phyloP scores from a whole-genome alignment of 768 basidiomycete species.

The Calocybe gangraenosa region DNA sequence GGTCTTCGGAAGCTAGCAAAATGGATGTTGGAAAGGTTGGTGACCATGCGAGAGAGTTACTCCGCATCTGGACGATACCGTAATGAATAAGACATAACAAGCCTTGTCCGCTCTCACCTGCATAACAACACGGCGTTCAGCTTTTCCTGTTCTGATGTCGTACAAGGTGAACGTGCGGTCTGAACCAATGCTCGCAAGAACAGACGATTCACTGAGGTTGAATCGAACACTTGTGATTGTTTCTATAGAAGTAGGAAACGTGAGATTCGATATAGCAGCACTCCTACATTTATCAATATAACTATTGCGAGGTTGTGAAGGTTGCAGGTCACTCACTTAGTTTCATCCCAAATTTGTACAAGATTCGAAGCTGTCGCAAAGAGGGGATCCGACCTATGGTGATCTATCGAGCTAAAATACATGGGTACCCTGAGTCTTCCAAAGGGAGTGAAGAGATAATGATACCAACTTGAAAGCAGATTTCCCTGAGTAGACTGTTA shows the following conservation, averaged over 20 bases:
- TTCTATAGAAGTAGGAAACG: constrained; percentile 84
- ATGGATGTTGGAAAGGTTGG: constrained; percentile 91
- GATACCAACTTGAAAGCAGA: constrained; percentile 89
- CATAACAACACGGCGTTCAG: constrained; percentile 89
- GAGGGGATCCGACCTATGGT: constrained; percentile 82
- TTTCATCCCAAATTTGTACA: constrained; percentile 98
- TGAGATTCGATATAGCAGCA: constrained; percentile 80
- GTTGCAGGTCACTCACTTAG: constrained; percentile 53
- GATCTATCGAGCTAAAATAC: constrained; percentile 96
- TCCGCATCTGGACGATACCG: constrained; percentile 59
- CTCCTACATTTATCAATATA: constrained; percentile 46
- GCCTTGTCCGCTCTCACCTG: constrained; percentile 46
- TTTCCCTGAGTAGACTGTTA: constrained; percentile 81
- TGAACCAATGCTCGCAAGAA: constrained; percentile 92
- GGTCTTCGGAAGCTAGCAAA: constrained; percentile 96
- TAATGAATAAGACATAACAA: not conserved
- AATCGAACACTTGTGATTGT: constrained; percentile 86
- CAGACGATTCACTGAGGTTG: constrained; percentile 90
- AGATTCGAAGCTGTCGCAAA: constrained; percentile 93
- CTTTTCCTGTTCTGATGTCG: constrained; percentile 95
- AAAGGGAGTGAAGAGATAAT: too few species aligned
- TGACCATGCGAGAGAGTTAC: constrained; percentile 91
- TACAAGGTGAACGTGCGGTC: constrained; percentile 96
- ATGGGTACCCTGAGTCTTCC: too few species aligned
- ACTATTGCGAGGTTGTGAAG: not conserved